A percentile compares a stretch with the other conserved stretches of the same genome.
Conservation (phyloP, 2,329 filamentous ascomycete species). For the Hirsutella thompsonii region DNA sequence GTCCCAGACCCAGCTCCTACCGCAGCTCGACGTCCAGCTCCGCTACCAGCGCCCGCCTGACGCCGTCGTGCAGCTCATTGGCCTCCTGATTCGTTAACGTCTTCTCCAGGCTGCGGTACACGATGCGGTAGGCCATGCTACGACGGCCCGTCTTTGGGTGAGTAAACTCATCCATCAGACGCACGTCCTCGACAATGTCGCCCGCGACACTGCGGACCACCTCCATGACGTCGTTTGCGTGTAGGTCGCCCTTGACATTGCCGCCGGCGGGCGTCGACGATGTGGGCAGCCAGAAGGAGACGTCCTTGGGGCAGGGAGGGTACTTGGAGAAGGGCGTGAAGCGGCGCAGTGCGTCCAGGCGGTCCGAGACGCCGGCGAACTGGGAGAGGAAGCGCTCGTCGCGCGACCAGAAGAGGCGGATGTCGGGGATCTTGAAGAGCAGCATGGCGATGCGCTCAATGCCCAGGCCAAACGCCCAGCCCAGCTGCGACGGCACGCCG, state of each 20-base stretch:
- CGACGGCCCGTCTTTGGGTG: conserved; percentile 74
- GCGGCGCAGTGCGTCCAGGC: conserved; percentile 36
- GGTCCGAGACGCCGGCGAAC: conserved; percentile 52
- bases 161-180: conserved; percentile 71
- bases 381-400: conserved; percentile 79
- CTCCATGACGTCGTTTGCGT: conserved; percentile 98
- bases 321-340: conserved; percentile 88
- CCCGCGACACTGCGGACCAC: conserved; percentile 73
- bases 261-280: conserved; percentile 33
- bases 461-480: conserved; percentile 93
- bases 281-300: conserved; percentile 72
- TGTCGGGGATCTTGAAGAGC: conserved; percentile 90
- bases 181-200: conserved; percentile 78
- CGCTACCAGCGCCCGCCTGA: conserved; percentile 51
- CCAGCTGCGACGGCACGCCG: conserved; percentile 59
- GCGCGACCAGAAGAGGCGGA: conserved; percentile 87
- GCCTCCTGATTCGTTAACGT: conserved; percentile 77
- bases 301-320: conserved; percentile 80
- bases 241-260: conserved; percentile 21
- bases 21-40: conserved; percentile 60
- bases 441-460: conserved; percentile 96
- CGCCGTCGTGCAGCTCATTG: conserved; percentile 60
- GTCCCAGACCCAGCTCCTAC: conserved; percentile 6
- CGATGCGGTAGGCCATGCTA: conserved; percentile 86
- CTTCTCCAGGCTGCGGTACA: conserved; percentile 83